These are phyloP conservation scores for Fusarium lateritium DNA, from an alignment of 2,329 filamentous ascomycete species.

Conservation along the genomic window DNA sequence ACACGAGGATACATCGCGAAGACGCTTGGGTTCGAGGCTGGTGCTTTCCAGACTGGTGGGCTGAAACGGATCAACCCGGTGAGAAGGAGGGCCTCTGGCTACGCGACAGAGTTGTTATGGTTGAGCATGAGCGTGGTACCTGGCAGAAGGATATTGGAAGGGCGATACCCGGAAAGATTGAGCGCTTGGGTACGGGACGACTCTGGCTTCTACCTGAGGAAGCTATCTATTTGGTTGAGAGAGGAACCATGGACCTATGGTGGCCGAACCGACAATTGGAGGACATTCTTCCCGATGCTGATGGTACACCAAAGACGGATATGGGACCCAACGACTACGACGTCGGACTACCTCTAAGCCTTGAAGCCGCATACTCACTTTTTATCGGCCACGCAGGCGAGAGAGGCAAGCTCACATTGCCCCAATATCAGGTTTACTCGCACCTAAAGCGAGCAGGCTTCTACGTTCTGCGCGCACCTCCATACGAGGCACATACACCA, in stretches of 20 bases:
- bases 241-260: conserved; percentile 88
- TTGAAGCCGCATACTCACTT: conserved; percentile 91
- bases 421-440: conserved; percentile 90
- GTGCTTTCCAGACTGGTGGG: conserved; percentile 78
- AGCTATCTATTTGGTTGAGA: conserved; percentile 88
- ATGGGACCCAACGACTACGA: conserved; percentile 63
- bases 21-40: conserved; percentile 78
- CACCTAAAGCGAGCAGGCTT: conserved; percentile 88
- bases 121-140: conserved; percentile 81
- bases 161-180: conserved; percentile 68
- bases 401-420: conserved; percentile 74
- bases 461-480: conserved; percentile 79
- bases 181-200: conserved; percentile 69
- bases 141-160: conserved; percentile 84
- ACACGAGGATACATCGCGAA: conserved; percentile 80
- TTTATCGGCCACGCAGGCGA: conserved; percentile 81
- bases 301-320: conserved; percentile 41
- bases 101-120: conserved; percentile 71
- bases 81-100: conserved; percentile 52
- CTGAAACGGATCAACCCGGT: conserved; percentile 36
- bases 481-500: conserved; percentile 38
- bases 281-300: conserved; percentile 60
- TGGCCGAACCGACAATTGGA: conserved; percentile 76
- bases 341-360: conserved; percentile 83
- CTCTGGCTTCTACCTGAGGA: conserved; percentile 94